Percentiles rank a stretch among this genome's conserved stretches.
These are phyloP conservation scores for Mentha longifolia DNA, from an alignment of 257 asterid species.

Conservation along the genomic window DNA sequence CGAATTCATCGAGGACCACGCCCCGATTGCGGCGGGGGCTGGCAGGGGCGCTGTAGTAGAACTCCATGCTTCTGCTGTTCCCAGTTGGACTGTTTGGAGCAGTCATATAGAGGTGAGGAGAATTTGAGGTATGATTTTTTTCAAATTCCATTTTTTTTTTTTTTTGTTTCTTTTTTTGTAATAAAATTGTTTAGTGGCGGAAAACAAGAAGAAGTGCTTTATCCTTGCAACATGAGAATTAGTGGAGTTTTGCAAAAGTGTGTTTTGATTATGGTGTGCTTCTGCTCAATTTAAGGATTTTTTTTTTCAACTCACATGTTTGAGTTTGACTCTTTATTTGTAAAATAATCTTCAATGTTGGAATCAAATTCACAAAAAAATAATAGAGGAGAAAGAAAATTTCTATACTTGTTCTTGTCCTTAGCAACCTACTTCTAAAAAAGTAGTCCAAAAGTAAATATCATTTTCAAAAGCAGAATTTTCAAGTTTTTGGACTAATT, in stretches of 20 bases:
- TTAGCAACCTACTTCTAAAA: constrained; percentile 34
- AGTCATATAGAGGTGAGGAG: constrained; percentile 43
- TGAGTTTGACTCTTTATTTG: constrained; percentile 27
- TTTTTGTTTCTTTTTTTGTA: background rate
- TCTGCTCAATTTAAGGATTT: constrained; percentile 56
- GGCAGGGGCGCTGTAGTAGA: constrained; percentile 58
- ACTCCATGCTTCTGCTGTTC: constrained; percentile 33
- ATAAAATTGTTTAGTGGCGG: constrained; percentile 33
- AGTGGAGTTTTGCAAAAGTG: constrained; percentile 17
- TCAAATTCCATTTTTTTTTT: constrained; percentile 36
- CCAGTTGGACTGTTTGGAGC: constrained; percentile 58
- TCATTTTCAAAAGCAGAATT: constrained; percentile 35
- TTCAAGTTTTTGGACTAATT: constrained; percentile 17
- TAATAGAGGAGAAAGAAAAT: constrained; percentile 3
- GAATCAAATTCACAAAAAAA: constrained; percentile 32
- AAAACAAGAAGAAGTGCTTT: constrained; percentile 38
- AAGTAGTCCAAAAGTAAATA: constrained; percentile 27
- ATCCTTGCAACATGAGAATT: background rate
- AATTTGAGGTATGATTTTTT: constrained; percentile 34
- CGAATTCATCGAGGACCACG: constrained; percentile 49
- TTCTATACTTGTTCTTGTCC: constrained; percentile 46
- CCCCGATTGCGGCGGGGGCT: constrained; percentile 39
- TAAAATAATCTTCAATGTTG: constrained; percentile 53
- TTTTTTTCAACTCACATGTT: constrained; percentile 42
- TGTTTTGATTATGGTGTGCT: constrained; percentile 24